A percentile compares a stretch with the other conserved stretches of the same genome.
Conservation (phyloP, 306 rosid species). For the Pachyrhizus erosus region DNA sequence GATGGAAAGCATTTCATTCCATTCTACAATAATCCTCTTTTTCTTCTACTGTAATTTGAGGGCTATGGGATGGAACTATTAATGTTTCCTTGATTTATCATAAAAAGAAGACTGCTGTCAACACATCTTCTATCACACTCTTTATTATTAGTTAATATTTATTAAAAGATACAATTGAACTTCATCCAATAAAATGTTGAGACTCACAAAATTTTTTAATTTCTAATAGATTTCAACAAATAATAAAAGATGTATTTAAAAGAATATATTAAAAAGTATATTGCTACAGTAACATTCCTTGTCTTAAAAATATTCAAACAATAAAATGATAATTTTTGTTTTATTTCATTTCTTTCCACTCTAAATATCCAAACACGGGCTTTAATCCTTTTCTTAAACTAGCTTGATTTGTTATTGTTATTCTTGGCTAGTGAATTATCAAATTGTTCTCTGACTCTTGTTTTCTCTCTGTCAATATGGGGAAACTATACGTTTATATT, state of each 20-base stretch:
- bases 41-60: background rate
- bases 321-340: no score
- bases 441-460: conserved; percentile 1
- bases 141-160: no score
- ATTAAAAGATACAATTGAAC: no score
- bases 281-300: no score
- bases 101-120: background rate
- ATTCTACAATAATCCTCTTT: background rate
- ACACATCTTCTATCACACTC: no score
- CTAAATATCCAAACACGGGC: background rate
- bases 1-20: background rate
- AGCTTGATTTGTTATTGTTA: conserved; percentile 9
- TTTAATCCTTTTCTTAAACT: background rate
- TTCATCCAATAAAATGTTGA: no score
- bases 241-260: no score
- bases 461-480: conserved; percentile 12
- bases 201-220: no score
- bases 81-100: background rate
- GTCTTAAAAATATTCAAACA: no score
- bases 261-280: no score
- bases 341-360: background rate
- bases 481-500: background rate
- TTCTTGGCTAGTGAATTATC: background rate
- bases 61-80: background rate
- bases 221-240: background rate